Conservation (phyloP, 2,329 filamentous ascomycete genomes). For the Nigrospora oryzae region DNA sequence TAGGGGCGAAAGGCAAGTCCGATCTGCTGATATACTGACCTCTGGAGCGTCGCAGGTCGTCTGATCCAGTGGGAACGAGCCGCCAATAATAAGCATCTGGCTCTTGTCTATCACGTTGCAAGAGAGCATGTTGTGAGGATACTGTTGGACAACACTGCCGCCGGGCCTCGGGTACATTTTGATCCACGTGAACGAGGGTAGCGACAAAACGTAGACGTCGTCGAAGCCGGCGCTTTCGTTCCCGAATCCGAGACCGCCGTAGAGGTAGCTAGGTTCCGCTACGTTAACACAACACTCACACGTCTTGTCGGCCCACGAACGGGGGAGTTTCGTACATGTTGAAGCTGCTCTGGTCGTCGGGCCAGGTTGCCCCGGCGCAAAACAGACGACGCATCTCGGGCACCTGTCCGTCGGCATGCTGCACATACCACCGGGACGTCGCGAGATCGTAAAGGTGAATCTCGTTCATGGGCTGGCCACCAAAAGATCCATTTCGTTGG, state of each 20-base stretch:
- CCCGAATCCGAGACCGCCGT: constrained; percentile 45
- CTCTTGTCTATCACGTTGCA: constrained; percentile 48
- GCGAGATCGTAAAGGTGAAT: constrained; percentile 54
- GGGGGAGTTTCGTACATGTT: constrained; percentile 44
- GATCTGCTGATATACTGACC: too few species aligned
- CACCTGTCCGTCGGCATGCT: constrained; percentile 43
- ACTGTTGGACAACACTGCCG: constrained; percentile 24
- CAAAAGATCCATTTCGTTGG: constrained; percentile 35
- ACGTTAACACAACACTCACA: background rate
- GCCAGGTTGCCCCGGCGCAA: constrained; percentile 53
- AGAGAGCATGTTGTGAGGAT: constrained; percentile 45
- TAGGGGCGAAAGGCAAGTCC: too few species aligned
- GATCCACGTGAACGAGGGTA: constrained; percentile 58
- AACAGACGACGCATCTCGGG: constrained; percentile 48
- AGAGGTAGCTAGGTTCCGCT: constrained; percentile 50
- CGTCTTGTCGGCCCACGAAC: background rate
- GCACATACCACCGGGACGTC: constrained; percentile 51
- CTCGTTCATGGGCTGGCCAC: constrained; percentile 34
- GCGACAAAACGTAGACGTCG: constrained; percentile 52
- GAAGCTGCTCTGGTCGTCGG: constrained; percentile 51
- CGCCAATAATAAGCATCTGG: constrained; percentile 58
- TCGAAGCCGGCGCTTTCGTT: constrained; percentile 42
- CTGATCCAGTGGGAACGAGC: constrained; percentile 40
- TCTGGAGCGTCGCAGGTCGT: constrained; percentile 39
- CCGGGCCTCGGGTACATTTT: constrained; percentile 37